Conservation (phyloP, 805 yeast genomes). For the Phaffomyces antillensis region DNA sequence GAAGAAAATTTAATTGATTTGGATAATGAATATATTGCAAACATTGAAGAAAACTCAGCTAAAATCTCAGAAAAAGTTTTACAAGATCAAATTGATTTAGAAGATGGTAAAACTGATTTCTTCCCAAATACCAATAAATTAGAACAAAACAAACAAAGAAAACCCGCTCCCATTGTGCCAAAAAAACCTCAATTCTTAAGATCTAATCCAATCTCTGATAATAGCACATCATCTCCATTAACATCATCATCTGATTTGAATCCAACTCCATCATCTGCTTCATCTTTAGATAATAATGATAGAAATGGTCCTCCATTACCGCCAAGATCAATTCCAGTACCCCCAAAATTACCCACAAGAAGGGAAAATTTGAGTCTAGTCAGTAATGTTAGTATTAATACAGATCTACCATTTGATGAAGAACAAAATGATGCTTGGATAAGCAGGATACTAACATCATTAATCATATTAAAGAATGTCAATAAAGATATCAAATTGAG, state of each 20-base stretch:
- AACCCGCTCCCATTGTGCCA: constrained; percentile 20
- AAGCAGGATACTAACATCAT: constrained; percentile 33
- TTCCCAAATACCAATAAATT: constrained; percentile 5
- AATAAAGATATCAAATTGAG: constrained; percentile 13
- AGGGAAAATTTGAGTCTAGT: not conserved
- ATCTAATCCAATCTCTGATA: not conserved
- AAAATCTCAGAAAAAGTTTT: constrained; percentile 9
- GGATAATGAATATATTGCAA: constrained; percentile 16
- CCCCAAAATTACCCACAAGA: constrained; percentile 20
- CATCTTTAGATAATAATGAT: constrained; percentile 10
- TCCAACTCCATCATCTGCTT: constrained; percentile 5
- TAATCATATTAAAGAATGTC: constrained; percentile 14
- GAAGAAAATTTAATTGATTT: constrained; percentile 21
- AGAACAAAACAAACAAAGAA: constrained; percentile 1
- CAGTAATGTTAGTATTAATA: not conserved
- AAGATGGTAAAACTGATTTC: constrained; percentile 18
- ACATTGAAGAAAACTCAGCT: constrained; percentile 10
- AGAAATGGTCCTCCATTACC: constrained; percentile 12
- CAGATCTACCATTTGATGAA: constrained; percentile 27
- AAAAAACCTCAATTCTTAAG: constrained; percentile 18
- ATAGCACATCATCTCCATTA: not conserved
- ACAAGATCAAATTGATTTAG: constrained; percentile 31
- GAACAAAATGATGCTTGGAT: constrained; percentile 52
- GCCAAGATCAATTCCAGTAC: constrained; percentile 23
- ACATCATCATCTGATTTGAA: not conserved